These are phyloP conservation scores for Botryotinia narcissicola DNA, from an alignment of 2,329 filamentous ascomycete genomes.

Conservation along the genomic window DNA sequence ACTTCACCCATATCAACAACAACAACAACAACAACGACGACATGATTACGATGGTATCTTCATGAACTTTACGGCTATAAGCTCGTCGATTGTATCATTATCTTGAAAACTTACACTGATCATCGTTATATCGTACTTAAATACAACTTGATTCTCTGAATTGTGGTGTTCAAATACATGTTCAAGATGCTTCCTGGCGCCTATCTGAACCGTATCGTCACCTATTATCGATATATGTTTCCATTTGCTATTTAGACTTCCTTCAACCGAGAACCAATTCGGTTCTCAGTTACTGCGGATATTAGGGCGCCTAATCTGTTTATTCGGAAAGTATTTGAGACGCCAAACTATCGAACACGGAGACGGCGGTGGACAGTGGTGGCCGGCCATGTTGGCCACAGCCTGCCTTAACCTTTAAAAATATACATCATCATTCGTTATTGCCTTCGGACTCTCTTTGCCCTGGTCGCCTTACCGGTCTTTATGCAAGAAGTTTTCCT, in stretches of 20 bases:
- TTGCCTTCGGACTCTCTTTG: background rate
- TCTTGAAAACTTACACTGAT: no score
- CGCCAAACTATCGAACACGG: background rate
- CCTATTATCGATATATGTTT: background rate
- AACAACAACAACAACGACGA: background rate
- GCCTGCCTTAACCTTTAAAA: background rate
- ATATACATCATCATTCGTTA: slow-evolving; percentile 2
- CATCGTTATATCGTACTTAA: background rate
- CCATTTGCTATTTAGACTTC: background rate
- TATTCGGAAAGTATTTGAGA: background rate
- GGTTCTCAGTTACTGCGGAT: background rate
- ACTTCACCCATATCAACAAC: background rate
- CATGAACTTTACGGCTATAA: background rate
- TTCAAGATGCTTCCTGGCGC: background rate
- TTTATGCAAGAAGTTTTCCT: background rate
- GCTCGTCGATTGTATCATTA: background rate
- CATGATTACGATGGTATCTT: background rate
- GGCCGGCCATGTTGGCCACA: background rate
- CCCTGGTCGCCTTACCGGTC: background rate
- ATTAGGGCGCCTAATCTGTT: background rate
- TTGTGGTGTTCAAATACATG: background rate
- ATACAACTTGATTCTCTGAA: no score
- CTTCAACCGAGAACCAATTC: background rate
- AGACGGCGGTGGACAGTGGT: background rate
- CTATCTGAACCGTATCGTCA: background rate